A percentile compares a stretch with the other conserved stretches of the same genome.
These are phyloP conservation scores for Cupressus sempervirens DNA, from an alignment of 75 land plant species.

Conservation along the genomic window DNA sequence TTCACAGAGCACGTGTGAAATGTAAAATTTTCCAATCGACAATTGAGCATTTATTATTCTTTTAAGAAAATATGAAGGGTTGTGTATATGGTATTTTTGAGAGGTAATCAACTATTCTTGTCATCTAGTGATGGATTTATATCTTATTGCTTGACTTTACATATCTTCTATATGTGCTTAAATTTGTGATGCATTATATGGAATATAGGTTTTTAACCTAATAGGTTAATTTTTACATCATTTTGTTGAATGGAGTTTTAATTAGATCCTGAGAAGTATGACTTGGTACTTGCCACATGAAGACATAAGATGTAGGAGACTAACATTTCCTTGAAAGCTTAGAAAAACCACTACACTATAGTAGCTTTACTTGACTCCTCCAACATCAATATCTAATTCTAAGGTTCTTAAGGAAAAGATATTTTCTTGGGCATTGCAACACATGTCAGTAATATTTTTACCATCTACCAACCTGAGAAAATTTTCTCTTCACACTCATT, in stretches of 20 bases:
- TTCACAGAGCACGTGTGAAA: constrained; percentile 41
- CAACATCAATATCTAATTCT: constrained; percentile 51
- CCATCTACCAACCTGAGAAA: too few relatives aligned
- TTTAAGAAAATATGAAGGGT: constrained; percentile 56
- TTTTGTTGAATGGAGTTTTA: too few relatives aligned
- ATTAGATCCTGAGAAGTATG: constrained; percentile 73
- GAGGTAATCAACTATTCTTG: too few relatives aligned
- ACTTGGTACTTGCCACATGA: constrained; percentile 28
- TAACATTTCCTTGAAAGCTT: constrained; percentile 57
- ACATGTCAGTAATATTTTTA: too few relatives aligned
- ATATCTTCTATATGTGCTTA: too few relatives aligned
- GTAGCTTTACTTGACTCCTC: constrained; percentile 97
- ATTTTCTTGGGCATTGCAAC: constrained; percentile 63
- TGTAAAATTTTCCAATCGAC: not conserved
- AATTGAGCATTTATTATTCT: constrained; percentile 57
- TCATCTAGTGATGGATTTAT: too few relatives aligned
- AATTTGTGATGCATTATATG: too few relatives aligned
- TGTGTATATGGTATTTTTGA: constrained; percentile 82
- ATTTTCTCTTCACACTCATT: too few relatives aligned
- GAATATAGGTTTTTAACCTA: too few relatives aligned
- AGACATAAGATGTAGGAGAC: constrained; percentile 53
- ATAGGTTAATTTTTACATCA: too few relatives aligned
- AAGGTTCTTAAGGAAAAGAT: constrained; percentile 61
- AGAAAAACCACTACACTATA: constrained; percentile 83
- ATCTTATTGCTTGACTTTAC: too few relatives aligned